Evolutionary conservation across 1,284 basidiomycete genomes (phyloP), one percentile per base, ranked within the genome.

Genomic region (Tilletia indica): DNA sequence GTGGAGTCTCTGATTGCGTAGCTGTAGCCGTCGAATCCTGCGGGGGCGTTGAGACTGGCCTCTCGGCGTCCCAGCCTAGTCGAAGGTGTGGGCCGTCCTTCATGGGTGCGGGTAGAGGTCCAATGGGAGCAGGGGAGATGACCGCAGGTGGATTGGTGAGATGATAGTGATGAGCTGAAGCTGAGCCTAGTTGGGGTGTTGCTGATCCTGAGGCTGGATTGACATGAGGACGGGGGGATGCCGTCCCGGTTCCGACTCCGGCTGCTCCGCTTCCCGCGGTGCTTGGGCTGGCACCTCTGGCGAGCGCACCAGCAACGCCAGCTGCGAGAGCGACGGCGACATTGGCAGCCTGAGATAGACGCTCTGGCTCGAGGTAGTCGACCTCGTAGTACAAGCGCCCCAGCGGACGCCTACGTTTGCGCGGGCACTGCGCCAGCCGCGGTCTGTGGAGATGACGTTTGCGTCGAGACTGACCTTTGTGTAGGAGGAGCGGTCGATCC

Each of bases 381-480:
- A 96, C 89, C 86, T 99, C 97, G 87, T 94, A 90, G 85, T 96
- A 99, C 94, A 99, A 19, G 89, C 89, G 1, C 97, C 97, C 79
- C 95, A 89, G 19, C 94, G 88, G 14, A 98, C 89, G 0, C 93
- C 92, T 0, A 93, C 91, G 84, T 96, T 98, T 72, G 91, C 91
- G 19, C 97, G 89, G 2, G 91, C 94, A 75, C 92, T 93, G 48
- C 97, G 87, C 83, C 93, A 99, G 1, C 97, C 97, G 64, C 91
- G 92, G 83, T 92, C 92, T 2, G 95, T 92, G 3, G 89, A 87
- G 68, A 94, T 86, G 0, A 90, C 89, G 3, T 92, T 83, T 0
- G 92, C 95, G 77, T 96, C 92, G 64, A 89, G 89, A 0, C 93
- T 92, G 72, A 97, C 89, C 72, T 91, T 90, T 68, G 96, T 85